Percentiles rank a stretch among this genome's conserved stretches.
phyloP scores from a whole-genome alignment of 2,329 filamentous ascomycete genomes.

The Didymella glomerata region DNA sequence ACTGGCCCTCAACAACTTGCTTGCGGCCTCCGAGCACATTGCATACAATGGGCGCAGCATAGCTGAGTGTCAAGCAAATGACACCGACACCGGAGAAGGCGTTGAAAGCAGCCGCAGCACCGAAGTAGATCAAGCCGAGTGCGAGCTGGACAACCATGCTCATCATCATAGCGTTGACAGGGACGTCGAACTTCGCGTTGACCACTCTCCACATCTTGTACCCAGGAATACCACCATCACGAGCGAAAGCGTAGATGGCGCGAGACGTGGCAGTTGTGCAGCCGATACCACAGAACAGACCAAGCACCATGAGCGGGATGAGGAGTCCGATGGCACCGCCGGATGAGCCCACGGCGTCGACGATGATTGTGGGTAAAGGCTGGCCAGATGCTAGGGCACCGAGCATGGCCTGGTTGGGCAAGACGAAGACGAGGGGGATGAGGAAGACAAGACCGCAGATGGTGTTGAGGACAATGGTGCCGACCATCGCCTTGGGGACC shows the following conservation, averaged over 20 bases:
- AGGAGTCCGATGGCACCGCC: conserved; percentile 70
- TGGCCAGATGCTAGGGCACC: conserved; percentile 64
- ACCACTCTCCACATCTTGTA: conserved; percentile 68
- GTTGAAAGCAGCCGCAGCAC: conserved; percentile 73
- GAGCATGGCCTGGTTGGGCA: conserved; percentile 68
- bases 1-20: conserved; percentile 65
- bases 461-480: conserved; percentile 71
- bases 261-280: conserved; percentile 75
- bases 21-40: conserved; percentile 68
- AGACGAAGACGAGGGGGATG: conserved; percentile 73
- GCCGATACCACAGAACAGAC: conserved; percentile 71
- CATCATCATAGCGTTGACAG: conserved; percentile 76
- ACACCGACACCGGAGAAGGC: conserved; percentile 76
- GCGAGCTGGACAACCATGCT: conserved; percentile 70
- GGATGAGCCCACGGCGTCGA: conserved; percentile 66
- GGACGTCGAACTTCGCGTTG: conserved; percentile 69
- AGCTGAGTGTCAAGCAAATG: conserved; percentile 73
- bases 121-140: conserved; percentile 74
- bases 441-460: conserved; percentile 72
- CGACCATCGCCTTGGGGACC: conserved; percentile 77
- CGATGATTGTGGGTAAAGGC: conserved; percentile 71
- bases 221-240: conserved; percentile 74
- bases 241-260: conserved; percentile 74
- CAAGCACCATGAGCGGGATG: conserved; percentile 71
- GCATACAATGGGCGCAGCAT: conserved; percentile 72